Evolutionary conservation across 495 filamentous ascomycete genomes (phyloP).

Genomic region (Penicillium lagena): DNA sequence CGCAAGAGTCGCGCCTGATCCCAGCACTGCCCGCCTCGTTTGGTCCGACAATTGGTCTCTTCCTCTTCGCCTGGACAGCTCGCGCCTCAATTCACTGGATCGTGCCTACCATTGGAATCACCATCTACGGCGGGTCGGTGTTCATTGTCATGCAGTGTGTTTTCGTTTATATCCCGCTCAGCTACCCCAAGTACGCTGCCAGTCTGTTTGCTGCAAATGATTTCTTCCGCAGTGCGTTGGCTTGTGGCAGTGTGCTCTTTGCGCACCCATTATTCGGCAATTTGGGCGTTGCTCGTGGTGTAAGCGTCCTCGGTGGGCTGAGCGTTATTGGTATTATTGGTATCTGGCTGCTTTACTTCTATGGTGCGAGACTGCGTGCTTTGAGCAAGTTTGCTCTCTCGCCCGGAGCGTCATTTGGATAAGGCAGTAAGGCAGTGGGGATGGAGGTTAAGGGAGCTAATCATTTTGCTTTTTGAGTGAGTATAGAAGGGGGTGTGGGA

Average conservation of each 20-base stretch:
- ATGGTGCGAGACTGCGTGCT: constrained; percentile 18
- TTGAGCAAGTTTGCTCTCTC: constrained; percentile 24
- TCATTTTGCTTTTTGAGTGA: too few relatives aligned
- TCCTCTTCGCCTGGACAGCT: constrained; percentile 59
- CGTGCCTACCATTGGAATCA: constrained; percentile 51
- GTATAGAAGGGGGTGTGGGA: too few relatives aligned
- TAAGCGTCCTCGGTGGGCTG: constrained; percentile 49
- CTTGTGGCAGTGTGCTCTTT: constrained; percentile 53
- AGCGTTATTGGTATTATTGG: constrained; percentile 50
- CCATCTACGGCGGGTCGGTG: constrained; percentile 42
- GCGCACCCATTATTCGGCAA: constrained; percentile 49
- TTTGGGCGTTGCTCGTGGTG: constrained; percentile 49
- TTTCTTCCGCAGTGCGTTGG: constrained; percentile 48
- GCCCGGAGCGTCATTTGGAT: too few relatives aligned
- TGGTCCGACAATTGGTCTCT: constrained; percentile 50
- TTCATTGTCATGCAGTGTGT: constrained; percentile 56
- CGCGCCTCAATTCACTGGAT: constrained; percentile 55
- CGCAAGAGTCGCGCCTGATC: constrained; percentile 46
- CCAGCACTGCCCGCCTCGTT: constrained; percentile 51
- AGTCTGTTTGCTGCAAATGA: constrained; percentile 58
- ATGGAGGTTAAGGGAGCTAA: too few relatives aligned
- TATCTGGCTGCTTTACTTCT: constrained; percentile 32
- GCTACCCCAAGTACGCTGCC: constrained; percentile 58
- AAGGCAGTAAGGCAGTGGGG: too few relatives aligned
- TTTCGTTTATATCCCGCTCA: constrained; percentile 57